phyloP scores from a whole-genome alignment of 352 stramenopile species.

The Pythium plurisporium region DNA sequence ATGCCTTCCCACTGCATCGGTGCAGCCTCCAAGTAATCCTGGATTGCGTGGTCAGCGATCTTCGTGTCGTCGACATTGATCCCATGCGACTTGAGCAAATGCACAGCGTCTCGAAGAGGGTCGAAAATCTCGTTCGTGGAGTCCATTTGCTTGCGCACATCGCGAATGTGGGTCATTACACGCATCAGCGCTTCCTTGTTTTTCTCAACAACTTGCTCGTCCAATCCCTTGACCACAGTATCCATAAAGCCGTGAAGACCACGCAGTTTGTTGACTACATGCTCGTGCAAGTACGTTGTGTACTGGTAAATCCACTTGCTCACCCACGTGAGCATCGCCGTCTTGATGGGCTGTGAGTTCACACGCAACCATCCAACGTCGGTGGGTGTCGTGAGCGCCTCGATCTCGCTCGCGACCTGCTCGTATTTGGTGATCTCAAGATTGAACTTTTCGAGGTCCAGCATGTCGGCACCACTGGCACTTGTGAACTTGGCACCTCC shows the following conservation, averaged over 20 bases:
- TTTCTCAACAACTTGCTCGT: constrained; percentile 88
- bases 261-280: constrained; percentile 87
- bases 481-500: constrained; percentile 44
- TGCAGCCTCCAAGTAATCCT: constrained; percentile 94
- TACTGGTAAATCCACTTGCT: constrained; percentile 97
- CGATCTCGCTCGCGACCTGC: constrained; percentile 89
- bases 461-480: constrained; percentile 81
- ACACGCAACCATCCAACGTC: constrained; percentile 98
- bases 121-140: constrained; percentile 93
- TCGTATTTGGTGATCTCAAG: constrained; percentile 95
- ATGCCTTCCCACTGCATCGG: constrained; percentile 96
- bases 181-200: constrained; percentile 95
- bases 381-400: constrained; percentile 82
- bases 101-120: constrained; percentile 91
- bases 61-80: constrained; percentile 90
- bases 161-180: constrained; percentile 95
- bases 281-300: constrained; percentile 91
- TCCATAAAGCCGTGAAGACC: constrained; percentile 93
- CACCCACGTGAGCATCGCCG: constrained; percentile 93
- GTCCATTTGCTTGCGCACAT: constrained; percentile 93
- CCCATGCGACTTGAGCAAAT: constrained; percentile 93
- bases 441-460: constrained; percentile 95
- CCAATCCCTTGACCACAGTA: constrained; percentile 86
- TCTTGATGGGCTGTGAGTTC: constrained; percentile 96
- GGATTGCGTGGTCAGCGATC: constrained; percentile 72